Percentiles rank a stretch among this genome's conserved stretches.
These are phyloP conservation scores for Cenococcum geophilum DNA, from an alignment of 495 filamentous ascomycete species.

Conservation along the genomic window DNA sequence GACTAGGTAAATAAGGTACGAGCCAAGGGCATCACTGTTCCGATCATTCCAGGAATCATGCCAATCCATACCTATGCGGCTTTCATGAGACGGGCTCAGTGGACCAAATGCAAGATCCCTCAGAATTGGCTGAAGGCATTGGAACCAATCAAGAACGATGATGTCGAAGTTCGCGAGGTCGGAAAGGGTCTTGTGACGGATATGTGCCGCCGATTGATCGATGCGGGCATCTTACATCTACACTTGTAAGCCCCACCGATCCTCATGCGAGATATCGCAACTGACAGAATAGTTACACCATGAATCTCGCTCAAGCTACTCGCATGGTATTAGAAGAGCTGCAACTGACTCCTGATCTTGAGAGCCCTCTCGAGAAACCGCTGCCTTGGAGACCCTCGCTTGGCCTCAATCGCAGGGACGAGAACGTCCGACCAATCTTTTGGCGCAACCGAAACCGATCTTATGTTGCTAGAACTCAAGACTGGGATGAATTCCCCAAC, in stretches of 20 bases:
- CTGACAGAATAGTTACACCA: conserved; percentile 65
- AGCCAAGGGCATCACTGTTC: conserved; percentile 75
- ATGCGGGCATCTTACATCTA: conserved; percentile 77
- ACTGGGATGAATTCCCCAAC: conserved; percentile 99
- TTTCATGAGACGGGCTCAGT: conserved; percentile 81
- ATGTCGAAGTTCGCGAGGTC: conserved; percentile 83
- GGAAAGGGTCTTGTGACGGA: conserved; percentile 86
- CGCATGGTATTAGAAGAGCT: conserved; percentile 90
- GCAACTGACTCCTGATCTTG: conserved; percentile 64
- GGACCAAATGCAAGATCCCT: conserved; percentile 80
- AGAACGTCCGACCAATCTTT: conserved; percentile 98
- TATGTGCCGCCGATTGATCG: conserved; percentile 78
- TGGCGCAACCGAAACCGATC: conserved; percentile 96
- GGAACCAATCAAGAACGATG: conserved; percentile 94
- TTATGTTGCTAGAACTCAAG: conserved; percentile 89
- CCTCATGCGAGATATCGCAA: neutral
- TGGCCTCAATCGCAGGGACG: conserved; percentile 74
- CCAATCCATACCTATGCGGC: conserved; percentile 92
- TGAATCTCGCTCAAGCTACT: conserved; percentile 95
- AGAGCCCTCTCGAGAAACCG: conserved; percentile 70
- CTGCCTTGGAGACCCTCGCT: conserved; percentile 95
- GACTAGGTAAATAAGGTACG: conserved; percentile 81
- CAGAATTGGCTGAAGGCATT: conserved; percentile 70
- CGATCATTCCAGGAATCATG: conserved; percentile 98
- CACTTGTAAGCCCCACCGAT: conserved; percentile 65